A percentile compares a stretch with the other conserved stretches of the same genome.
Evolutionary conservation across 345 rosid species (phyloP).

Genomic region (Salix viminalis): DNA sequence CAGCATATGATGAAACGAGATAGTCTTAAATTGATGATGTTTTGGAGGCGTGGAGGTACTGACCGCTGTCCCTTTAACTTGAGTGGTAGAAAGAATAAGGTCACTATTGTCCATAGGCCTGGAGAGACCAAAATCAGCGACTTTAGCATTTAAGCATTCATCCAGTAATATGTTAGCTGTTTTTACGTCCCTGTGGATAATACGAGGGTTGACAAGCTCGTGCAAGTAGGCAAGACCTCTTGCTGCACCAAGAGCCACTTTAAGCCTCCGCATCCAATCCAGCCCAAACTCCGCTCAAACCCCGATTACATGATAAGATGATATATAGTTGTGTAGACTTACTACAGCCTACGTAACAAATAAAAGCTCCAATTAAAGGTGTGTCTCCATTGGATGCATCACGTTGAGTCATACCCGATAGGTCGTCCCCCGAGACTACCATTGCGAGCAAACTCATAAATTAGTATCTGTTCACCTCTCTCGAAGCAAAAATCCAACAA

Average conservation of each 20-base stretch:
- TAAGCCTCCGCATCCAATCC: constrained; percentile 45
- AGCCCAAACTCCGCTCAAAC: no score
- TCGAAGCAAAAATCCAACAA: constrained; percentile 27
- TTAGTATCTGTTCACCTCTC: not conserved
- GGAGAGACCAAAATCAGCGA: constrained; percentile 89
- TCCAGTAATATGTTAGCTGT: constrained; percentile 76
- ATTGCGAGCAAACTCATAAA: constrained; percentile 22
- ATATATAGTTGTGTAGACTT: no score
- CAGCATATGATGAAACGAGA: no score
- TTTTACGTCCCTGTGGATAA: constrained; percentile 88
- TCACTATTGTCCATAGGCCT: constrained; percentile 55
- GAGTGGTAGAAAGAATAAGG: constrained; percentile 71
- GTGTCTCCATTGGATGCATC: no score
- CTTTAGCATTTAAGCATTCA: constrained; percentile 72
- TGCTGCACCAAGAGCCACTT: constrained; percentile 70
- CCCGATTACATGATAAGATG: no score
- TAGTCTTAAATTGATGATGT: not conserved
- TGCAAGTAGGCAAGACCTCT: constrained; percentile 53
- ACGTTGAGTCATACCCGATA: constrained; percentile 14
- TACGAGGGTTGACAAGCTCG: constrained; percentile 90
- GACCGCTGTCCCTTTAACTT: constrained; percentile 94
- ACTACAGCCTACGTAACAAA: no score
- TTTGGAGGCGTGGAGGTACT: constrained; percentile 19
- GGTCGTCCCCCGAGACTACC: constrained; percentile 17
- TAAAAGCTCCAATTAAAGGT: not conserved